Evolutionary conservation across 345 rosid species (phyloP).

Genomic region (Hibiscus trionum): DNA sequence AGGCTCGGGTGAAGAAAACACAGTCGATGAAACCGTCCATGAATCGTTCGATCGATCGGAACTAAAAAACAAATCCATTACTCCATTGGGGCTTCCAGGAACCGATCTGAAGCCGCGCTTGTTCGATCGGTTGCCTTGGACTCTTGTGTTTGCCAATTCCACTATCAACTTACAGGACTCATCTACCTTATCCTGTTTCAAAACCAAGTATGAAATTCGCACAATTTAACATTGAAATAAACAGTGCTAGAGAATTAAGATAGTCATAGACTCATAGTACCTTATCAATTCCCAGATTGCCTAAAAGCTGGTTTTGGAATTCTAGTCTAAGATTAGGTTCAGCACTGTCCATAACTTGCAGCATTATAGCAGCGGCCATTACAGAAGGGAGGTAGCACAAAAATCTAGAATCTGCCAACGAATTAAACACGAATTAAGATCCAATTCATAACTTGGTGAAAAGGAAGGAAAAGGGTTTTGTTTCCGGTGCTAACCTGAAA

Average conservation of each 20-base stretch:
- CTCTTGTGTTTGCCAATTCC: constrained; percentile 25
- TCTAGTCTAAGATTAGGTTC: constrained; percentile 33
- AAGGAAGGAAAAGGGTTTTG: background rate
- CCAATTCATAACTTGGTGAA: background rate
- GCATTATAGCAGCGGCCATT: constrained; percentile 49
- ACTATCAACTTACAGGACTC: constrained; percentile 35
- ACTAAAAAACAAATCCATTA: constrained; percentile 56
- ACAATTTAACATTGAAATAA: no score
- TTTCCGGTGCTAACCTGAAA: constrained; percentile 36
- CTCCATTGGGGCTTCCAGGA: constrained; percentile 60
- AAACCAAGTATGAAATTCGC: background rate
- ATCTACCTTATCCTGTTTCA: constrained; percentile 43
- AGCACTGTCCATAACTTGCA: constrained; percentile 34
- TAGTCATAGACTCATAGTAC: constrained; percentile 10
- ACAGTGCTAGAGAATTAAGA: no score
- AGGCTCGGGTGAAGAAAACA: constrained; percentile 55
- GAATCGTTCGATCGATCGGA: constrained; percentile 49
- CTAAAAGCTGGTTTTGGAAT: constrained; percentile 34
- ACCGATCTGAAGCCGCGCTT: constrained; percentile 40
- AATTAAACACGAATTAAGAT: background rate
- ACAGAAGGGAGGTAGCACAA: constrained; percentile 43
- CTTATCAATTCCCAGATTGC: constrained; percentile 42
- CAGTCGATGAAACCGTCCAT: constrained; percentile 37
- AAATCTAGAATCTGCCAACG: constrained; percentile 41
- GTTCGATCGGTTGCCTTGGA: constrained; percentile 15